Evolutionary conservation across 2,329 filamentous ascomycete genomes (phyloP), one percentile per base, ranked within the genome.

Genomic region (Alternaria triticina): DNA sequence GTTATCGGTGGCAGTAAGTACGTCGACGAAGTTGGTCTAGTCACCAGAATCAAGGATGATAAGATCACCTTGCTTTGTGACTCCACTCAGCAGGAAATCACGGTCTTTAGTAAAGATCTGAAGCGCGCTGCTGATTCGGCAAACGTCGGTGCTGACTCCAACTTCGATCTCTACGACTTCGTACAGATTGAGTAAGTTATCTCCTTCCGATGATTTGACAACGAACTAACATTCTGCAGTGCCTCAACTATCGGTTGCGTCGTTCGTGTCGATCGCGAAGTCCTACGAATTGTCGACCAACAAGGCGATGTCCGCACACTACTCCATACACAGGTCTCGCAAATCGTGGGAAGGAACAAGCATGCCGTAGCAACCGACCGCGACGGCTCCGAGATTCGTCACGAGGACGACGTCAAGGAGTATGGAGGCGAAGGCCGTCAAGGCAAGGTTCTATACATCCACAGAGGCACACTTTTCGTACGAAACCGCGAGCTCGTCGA

Each of bases 41-140:
- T 99, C 55, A 94, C 98, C 69, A 93, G 93, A 79, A 96, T 97
- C 70, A 91, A 89, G 52, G 93, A 97, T 64, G 96, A 99, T 78
- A 90, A 92, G 43, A 94, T 99, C 61, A 98, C 96, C 1, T 85
- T 99, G 68, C 84, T 99, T 69, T 97, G 93, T 51, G 96, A 99
- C 81, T 93, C 96, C 78, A 96, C 89, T 64, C 95, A 96, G 80
- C 90, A 90, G 56, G 96, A 99, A 78, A 94, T 99, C 71, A 97
- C 94, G 0, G 96, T 99, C 33, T 99, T 99, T 78, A 97, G 95
- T 83, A 97, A 97, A 79, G 96, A 99, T 82, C 83, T 99, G 64
- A 89, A 96, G 70, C 93, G 97, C 80, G 96, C 96, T 27, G 93
- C 93, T 59, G 96, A 98, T 77, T 93, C 94, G 71, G 94, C 94